Percentiles rank a stretch among this genome's conserved stretches.
Evolutionary conservation across 1,284 basidiomycete species (phyloP).

Genomic region (Sporisorium reilianum): DNA sequence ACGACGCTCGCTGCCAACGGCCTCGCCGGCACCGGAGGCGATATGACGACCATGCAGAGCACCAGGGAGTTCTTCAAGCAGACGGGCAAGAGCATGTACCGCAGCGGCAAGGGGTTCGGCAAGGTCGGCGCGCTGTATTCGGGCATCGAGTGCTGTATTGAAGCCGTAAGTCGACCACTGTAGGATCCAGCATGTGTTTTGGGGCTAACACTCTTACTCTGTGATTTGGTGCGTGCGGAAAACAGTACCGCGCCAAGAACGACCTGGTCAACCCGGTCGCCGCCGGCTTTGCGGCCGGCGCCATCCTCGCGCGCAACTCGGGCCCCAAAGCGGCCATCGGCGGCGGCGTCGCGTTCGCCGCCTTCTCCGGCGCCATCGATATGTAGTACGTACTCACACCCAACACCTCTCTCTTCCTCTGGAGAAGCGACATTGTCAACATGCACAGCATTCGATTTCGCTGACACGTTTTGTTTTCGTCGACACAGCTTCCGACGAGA

Average conservation of each 20-base stretch:
- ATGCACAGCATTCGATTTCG: not conserved
- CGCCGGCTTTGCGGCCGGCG: constrained; percentile 62
- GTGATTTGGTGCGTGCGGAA: not conserved
- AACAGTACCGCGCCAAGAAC: constrained; percentile 67
- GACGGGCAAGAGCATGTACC: constrained; percentile 93
- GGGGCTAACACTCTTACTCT: no score
- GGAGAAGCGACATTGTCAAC: no score
- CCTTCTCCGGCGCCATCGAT: constrained; percentile 67
- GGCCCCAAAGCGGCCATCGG: constrained; percentile 65
- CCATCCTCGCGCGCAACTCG: constrained; percentile 63
- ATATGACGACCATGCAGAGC: constrained; percentile 74
- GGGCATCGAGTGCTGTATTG: constrained; percentile 93
- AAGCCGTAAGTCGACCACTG: constrained; percentile 79
- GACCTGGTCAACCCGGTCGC: constrained; percentile 64
- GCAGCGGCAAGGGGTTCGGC: constrained; percentile 89
- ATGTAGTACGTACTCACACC: constrained; percentile 50
- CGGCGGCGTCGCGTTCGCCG: constrained; percentile 66
- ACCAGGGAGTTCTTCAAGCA: constrained; percentile 89
- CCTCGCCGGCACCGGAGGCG: constrained; percentile 3
- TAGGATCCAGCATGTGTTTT: not conserved
- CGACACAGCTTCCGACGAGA: constrained; percentile 54
- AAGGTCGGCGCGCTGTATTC: constrained; percentile 94
- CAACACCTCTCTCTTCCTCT: not conserved
- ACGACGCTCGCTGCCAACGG: constrained; percentile 54
- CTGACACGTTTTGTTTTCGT: not conserved